A percentile compares a stretch with the other conserved stretches of the same genome.
Conservation (phyloP, 768 basidiomycete species). For the Russula sp. region DNA sequence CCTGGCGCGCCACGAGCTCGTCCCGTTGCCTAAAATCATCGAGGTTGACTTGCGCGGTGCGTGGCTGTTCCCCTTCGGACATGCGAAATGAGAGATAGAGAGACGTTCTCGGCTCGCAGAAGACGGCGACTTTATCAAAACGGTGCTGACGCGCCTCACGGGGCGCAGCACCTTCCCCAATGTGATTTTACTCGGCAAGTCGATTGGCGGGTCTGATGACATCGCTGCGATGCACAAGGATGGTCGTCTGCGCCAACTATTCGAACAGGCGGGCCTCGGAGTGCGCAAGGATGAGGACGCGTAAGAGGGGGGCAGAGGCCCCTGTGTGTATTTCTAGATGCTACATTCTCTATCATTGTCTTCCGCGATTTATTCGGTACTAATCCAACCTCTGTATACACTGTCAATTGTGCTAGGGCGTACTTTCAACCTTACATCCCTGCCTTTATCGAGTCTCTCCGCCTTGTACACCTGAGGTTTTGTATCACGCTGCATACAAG, state of each 20-base stretch:
- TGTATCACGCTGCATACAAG: no score
- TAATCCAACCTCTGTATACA: background rate
- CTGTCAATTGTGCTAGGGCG: no score
- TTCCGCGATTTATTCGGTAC: background rate
- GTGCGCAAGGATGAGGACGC: background rate
- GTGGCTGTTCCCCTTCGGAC: slow-evolving; percentile 18
- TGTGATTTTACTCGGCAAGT: slow-evolving; percentile 54
- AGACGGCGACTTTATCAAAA: slow-evolving; percentile 59
- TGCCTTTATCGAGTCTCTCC: no score
- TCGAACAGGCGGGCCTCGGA: slow-evolving; percentile 43
- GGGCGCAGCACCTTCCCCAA: slow-evolving; percentile 71
- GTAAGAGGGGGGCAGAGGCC: background rate
- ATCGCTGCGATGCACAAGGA: slow-evolving; percentile 47
- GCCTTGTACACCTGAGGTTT: no score
- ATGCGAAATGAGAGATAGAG: background rate
- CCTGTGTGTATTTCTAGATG: slow-evolving; percentile 3
- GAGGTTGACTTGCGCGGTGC: slow-evolving; percentile 71
- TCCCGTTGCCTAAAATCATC: slow-evolving; percentile 60
- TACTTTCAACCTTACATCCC: no score
- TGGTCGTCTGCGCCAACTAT: slow-evolving; percentile 37
- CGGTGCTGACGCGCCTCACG: slow-evolving; percentile 60
- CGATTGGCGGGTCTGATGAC: slow-evolving; percentile 63
- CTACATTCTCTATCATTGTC: background rate
- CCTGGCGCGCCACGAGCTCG: slow-evolving; percentile 51
- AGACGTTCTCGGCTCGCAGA: slow-evolving; percentile 33